These are phyloP conservation scores for Scutellaria minor DNA, from an alignment of 257 asterid species.

Conservation along the genomic window DNA sequence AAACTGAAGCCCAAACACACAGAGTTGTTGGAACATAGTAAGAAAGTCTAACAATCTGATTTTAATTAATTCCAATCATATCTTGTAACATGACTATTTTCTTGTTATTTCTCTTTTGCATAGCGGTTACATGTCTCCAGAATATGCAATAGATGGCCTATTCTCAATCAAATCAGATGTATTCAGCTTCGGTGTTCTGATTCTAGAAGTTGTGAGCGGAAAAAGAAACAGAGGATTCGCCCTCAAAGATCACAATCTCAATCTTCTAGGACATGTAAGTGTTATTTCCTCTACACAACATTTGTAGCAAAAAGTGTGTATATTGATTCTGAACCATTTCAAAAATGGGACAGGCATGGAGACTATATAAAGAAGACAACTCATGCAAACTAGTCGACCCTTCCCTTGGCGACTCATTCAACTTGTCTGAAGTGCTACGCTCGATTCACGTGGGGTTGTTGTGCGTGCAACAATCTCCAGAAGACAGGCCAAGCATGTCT, in stretches of 20 bases:
- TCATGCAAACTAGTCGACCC: not conserved
- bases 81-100: not conserved
- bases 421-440: not conserved
- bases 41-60: not conserved
- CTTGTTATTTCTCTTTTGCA: not conserved
- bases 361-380: not conserved
- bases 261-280: conserved; percentile 29
- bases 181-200: not conserved
- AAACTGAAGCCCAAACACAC: not conserved
- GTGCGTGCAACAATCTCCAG: not conserved
- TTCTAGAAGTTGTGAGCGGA: conserved; percentile 22
- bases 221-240: conserved; percentile 24
- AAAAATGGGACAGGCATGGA: not conserved
- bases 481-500: not conserved
- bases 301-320: not conserved
- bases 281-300: not conserved
- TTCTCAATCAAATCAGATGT: conserved; percentile 16
- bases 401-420: not conserved
- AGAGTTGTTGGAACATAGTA: conserved; percentile 31
- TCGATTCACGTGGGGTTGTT: not conserved
- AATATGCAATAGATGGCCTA: conserved; percentile 17
- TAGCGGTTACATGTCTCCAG: conserved; percentile 19
- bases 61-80: not conserved
- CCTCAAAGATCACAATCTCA: not conserved
- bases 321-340: not conserved